Conservation (phyloP, 129 eudicot species). For the Centella asiatica region DNA sequence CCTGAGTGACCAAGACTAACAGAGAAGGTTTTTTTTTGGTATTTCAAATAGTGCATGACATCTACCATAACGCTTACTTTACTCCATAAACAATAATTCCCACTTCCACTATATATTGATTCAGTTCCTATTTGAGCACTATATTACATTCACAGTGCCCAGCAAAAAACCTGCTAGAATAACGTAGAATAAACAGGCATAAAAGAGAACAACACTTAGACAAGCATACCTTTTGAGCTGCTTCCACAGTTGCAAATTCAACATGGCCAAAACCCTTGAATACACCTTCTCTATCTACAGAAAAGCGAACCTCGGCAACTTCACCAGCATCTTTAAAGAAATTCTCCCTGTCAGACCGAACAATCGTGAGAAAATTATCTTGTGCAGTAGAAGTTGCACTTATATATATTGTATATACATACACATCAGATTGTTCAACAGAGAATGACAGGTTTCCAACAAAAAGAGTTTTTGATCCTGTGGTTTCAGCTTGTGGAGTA, state of each 20-base stretch:
- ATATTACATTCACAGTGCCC: too few species aligned
- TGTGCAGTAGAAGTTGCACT: background rate
- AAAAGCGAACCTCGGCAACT: slow-evolving; percentile 56
- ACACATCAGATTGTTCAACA: slow-evolving; percentile 58
- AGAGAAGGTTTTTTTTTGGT: too few species aligned
- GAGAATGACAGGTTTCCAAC: slow-evolving; percentile 69
- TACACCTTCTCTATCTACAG: slow-evolving; percentile 36
- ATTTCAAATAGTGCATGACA: too few species aligned
- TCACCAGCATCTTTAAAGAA: slow-evolving; percentile 76
- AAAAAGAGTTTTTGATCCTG: slow-evolving; percentile 72
- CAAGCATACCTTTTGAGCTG: slow-evolving; percentile 56
- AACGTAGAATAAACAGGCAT: background rate
- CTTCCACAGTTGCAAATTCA: slow-evolving; percentile 72
- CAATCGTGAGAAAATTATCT: slow-evolving; percentile 2
- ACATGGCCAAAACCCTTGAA: slow-evolving; percentile 79
- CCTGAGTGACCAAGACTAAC: too few species aligned
- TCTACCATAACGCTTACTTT: too few species aligned
- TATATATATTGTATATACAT: slow-evolving; percentile 11
- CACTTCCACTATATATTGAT: background rate
- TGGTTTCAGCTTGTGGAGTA: slow-evolving; percentile 40
- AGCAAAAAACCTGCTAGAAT: too few species aligned
- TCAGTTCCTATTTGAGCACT: too few species aligned
- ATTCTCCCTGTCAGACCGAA: slow-evolving; percentile 31
- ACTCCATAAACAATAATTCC: too few species aligned
- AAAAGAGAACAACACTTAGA: background rate